These are phyloP conservation scores for Fusarium vanettenii DNA, from an alignment of 2,329 filamentous ascomycete genomes.

Conservation along the genomic window DNA sequence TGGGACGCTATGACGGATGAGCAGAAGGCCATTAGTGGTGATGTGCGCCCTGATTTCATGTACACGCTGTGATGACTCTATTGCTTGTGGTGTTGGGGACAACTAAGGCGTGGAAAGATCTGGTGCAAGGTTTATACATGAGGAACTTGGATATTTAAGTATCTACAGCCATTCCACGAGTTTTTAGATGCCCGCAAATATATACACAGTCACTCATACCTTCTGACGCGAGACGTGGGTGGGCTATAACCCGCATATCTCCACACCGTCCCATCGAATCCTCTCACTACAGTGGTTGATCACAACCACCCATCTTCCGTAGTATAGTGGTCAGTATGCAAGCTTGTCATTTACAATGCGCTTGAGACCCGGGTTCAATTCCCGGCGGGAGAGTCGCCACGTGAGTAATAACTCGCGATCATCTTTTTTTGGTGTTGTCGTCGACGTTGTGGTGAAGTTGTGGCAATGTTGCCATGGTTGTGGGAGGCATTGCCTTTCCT, in stretches of 20 bases:
- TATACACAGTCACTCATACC: background rate
- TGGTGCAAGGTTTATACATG: background rate
- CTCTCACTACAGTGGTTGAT: background rate
- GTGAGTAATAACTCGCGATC: background rate
- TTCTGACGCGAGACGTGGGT: background rate
- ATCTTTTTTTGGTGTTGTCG: background rate
- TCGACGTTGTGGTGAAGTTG: background rate
- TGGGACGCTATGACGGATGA: conserved; percentile 64
- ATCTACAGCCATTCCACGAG: background rate
- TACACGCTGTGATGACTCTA: conserved; percentile 45
- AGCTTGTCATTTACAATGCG: background rate
- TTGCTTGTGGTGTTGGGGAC: background rate
- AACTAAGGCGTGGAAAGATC: background rate
- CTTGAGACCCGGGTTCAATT: background rate
- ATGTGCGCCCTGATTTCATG: conserved; percentile 56
- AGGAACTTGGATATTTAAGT: background rate
- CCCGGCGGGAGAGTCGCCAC: background rate
- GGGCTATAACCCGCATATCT: background rate
- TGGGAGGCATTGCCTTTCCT: background rate
- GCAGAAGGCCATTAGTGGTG: conserved; percentile 68
- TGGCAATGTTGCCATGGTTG: background rate
- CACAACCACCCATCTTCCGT: background rate
- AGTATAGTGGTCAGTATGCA: background rate
- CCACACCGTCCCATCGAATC: background rate
- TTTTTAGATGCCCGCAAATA: background rate